phyloP scores from a whole-genome alignment of 2,329 filamentous ascomycete species.

The Lachnellula arida region DNA sequence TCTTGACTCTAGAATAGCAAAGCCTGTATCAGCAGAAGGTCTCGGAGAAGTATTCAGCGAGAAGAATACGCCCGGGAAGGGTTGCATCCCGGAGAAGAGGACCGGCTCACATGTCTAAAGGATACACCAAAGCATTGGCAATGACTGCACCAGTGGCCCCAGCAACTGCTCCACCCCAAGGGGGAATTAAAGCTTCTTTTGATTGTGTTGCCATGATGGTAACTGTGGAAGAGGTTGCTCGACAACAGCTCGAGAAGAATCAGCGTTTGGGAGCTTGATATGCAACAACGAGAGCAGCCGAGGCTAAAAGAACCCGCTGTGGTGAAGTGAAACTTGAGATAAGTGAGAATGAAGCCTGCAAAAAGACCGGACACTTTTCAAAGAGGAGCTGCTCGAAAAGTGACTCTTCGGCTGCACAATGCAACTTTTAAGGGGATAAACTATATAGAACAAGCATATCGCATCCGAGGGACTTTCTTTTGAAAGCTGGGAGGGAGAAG shows the following conservation, averaged over 20 bases:
- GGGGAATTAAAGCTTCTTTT: constrained; percentile 54
- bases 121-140: constrained; percentile 93
- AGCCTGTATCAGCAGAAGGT: neutral
- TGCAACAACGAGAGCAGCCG: constrained; percentile 1
- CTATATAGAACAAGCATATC: neutral
- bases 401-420: neutral
- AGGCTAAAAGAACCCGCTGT: constrained; percentile 5
- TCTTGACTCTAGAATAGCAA: constrained; percentile 70
- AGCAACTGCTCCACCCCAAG: constrained; percentile 90
- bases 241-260: neutral
- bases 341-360: neutral
- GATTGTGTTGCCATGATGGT: constrained; percentile 28
- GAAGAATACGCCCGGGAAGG: neutral
- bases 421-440: neutral
- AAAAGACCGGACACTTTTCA: no score
- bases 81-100: neutral
- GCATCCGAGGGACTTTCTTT: neutral
- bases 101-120: constrained; percentile 80
- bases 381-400: neutral
- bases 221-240: neutral
- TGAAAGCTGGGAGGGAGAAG: no score
- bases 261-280: neutral
- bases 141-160: constrained; percentile 90
- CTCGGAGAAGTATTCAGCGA: neutral
- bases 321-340: neutral